Evolutionary conservation across 1,139 yeast genomes (phyloP).

Genomic region (Taiozyma sp.): DNA sequence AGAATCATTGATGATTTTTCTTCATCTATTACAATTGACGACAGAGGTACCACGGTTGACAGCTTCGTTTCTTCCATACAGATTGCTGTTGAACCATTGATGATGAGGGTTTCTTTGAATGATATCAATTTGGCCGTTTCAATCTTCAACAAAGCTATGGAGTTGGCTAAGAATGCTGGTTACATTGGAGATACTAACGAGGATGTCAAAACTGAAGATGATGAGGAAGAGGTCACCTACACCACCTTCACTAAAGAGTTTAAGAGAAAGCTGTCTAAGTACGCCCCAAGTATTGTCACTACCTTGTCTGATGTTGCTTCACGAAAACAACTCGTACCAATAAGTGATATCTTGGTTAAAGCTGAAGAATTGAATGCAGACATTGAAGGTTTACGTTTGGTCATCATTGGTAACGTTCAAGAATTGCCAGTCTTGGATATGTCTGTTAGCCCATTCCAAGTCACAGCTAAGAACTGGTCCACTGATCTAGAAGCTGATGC

Average conservation of each 20-base stretch:
- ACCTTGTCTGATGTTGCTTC: conserved; percentile 33
- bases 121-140: conserved; percentile 79
- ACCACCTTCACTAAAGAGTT: conserved; percentile 57
- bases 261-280: conserved; percentile 50
- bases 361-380: conserved; percentile 72
- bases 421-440: conserved; percentile 89
- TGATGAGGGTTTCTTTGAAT: conserved; percentile 77
- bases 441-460: conserved; percentile 68
- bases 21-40: conserved; percentile 68
- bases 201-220: conserved; percentile 27
- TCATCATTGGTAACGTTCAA: conserved; percentile 88
- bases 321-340: conserved; percentile 13
- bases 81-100: conserved; percentile 73
- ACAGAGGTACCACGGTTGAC: conserved; percentile 56
- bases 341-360: conserved; percentile 42
- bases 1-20: conserved; percentile 89
- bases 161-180: conserved; percentile 32
- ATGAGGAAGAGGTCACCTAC: conserved; percentile 26
- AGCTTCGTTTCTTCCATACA: conserved; percentile 60
- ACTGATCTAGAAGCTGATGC: conserved; percentile 75
- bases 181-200: conserved; percentile 18
- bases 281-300: conserved; percentile 60
- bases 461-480: conserved; percentile 84
- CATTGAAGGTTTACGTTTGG: conserved; percentile 80
- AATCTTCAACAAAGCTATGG: conserved; percentile 70